Evolutionary conservation across 164 flowering plant species (phyloP), one percentile per base, ranked within the genome.

Genomic region (Magnolia sinica): DNA sequence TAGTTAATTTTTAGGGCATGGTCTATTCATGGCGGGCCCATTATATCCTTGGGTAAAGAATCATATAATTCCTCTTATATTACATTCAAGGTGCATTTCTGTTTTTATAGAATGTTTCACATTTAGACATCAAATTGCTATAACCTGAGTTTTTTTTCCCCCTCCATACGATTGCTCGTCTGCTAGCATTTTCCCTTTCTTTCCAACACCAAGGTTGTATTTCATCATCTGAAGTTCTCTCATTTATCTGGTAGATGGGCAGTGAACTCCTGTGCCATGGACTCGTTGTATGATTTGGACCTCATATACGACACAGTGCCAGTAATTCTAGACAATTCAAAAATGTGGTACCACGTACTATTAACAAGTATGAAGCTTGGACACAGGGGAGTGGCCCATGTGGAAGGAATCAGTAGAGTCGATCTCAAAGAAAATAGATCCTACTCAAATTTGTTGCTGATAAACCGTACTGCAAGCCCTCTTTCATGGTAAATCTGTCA

Each of bases 391-490:
- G 82, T 86, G 63, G 94, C 90, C 27, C 91, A 96, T 85, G 93
- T 94, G 31, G 83, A 86, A 85, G 89, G 92, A 76, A 76, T 89
- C 70, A 86, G 77, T 74, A 88, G 98, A 64, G 67, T 66, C 68
- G 87, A 90, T 77, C 94, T 96, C 73, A 89, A 83, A 76, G 89
- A 88, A 20, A 79, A 84, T 55, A 81, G 70, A 67, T 83, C n/a
- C 49, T 94, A 89, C 80, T 84, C 90, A 50, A 91, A 88, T 82
- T 82, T 91, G 73, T 83, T 96, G 85, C 91, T 96, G 72, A 86
- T 96, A 20, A 94, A 96, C 75, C 90, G 98, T 82, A 94, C 99
- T 71, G 98, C 99, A 59, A 96, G 89, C 86, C 97, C 92, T 83
- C 90, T 96, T 50, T 87, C 99, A 73, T 96, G 99, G 99, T 90